Evolutionary conservation across 495 filamentous ascomycete species (phyloP), one percentile per base, ranked within the genome.

Genomic region (Lasiosphaeria miniovina): DNA sequence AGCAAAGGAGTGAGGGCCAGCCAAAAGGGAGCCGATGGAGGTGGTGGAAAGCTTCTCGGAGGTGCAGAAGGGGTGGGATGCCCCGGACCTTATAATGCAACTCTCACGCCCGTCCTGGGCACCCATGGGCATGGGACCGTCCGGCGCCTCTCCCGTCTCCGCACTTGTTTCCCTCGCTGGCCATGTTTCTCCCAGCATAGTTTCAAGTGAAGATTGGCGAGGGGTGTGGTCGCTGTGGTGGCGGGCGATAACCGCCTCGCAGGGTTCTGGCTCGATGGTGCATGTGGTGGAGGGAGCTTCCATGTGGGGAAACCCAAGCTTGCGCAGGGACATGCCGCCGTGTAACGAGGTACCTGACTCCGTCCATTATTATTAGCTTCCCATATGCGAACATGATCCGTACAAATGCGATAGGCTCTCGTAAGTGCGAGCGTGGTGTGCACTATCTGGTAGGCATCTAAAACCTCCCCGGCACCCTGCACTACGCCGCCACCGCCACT

Each of bases 201-300:
- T 49, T 36, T 31, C 62, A 36, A 52, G 46, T 24, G 36, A 46
- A 34, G n/a, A 36, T 48, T 57, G 64, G 52, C 46, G 55, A 36
- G 48, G 58, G 33, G 49, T 49, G 54, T 64, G 57, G 67, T 69
- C 65, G 65, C 65, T 49, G 54, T 64, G 57, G 67, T 69, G 67
- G 67, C 65, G 49, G 62, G 63, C 54, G 14, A 57, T 63, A 65
- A 60, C 43, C 43, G 43, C 43, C 49, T 51, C 49, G 32, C 49
- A 51, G 14, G 38, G 15, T 46, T n/a, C 43, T 14, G 43, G 43
- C 12, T 4, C 43, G 2, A n/a, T 9, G 38, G 8, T 41, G 7
- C 8, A 14, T 11, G 4, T 46, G 4, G 12, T 46, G 43, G 5
- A 46, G 53, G 59, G 9, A 49, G 35, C 60, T 54, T 48, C 40